Base-by-base conservation (phyloP, 345 rosid genomes). In the Sonneratia alba region DNA sequence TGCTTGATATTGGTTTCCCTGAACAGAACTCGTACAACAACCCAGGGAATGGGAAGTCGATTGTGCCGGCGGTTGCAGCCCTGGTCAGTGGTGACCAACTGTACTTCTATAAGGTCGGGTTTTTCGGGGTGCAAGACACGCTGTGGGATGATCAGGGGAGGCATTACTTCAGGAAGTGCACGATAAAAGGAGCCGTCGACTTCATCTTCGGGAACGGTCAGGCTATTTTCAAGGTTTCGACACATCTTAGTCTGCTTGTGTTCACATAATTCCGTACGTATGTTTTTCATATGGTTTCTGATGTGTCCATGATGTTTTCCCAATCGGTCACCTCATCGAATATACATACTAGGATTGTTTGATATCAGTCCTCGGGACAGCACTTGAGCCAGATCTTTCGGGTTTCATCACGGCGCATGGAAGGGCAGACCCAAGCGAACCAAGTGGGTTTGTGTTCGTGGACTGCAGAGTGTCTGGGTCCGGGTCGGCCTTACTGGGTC, bases 191-290 rank as follows among this genome's bases (percentile, higher is more conserved):
- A 15, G 87, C 91, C 12, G 93, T 89, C 0, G 98, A 94, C 81
- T 94, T 89, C 72, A 91, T 94, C 71, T 91, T 89, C 70, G 98
- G 97, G 1, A 68, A 61, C 36, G 98, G 88, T 3, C 92, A 87
- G 70, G 89, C 97, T 14, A 66, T 94, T 71, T 94, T 87, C 55
- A 83, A 91, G 96, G 97, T 91, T 69, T 2, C 45, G 45, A 56
- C 45, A 11, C 15, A 7, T 36, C 18, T 27, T 27, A 27, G 32
- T 27, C 32, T 27, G 1, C 32, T 27, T 27, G 32, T 27, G 32
- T 27, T 27, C 32, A 27, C 32, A 27, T 27, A 27, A 27, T 27
- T 27, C 32, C 32, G 0, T 27, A 27, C 1, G 32, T 27, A 1
- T 27, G 32, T 1, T 27, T 27, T 27, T 27, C 32, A 27, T 27